Percentiles rank a stretch among this genome's conserved stretches.
These are phyloP conservation scores for Paxillus involutus DNA, from an alignment of 768 basidiomycete species.

Conservation along the genomic window DNA sequence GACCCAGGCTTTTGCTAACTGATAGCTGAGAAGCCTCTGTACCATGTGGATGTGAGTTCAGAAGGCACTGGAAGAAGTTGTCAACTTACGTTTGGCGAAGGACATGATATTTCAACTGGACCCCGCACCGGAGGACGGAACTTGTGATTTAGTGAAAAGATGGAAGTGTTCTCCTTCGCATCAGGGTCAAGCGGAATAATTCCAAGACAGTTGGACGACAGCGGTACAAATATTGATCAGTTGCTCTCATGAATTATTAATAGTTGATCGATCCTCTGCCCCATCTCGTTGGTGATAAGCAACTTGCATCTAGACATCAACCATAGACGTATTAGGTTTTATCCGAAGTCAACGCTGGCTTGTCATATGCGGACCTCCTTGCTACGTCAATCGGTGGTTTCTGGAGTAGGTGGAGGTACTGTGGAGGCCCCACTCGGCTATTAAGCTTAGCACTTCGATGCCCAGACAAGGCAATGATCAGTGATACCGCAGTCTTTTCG, in stretches of 20 bases:
- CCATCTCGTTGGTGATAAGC: too few relatives aligned
- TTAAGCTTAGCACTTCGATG: too few relatives aligned
- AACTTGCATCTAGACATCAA: too few relatives aligned
- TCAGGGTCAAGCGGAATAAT: neutral
- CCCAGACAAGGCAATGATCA: too few relatives aligned
- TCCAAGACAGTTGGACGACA: too few relatives aligned
- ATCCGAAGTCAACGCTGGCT: too few relatives aligned
- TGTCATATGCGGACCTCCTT: too few relatives aligned
- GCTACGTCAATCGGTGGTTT: too few relatives aligned
- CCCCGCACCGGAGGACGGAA: neutral
- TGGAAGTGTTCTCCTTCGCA: neutral
- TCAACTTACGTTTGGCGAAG: neutral
- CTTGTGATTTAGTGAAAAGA: neutral
- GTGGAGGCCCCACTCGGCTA: too few relatives aligned
- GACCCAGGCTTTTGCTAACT: slow-evolving; percentile 79
- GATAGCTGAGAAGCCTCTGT: slow-evolving; percentile 9
- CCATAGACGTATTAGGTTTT: too few relatives aligned
- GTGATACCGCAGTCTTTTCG: too few relatives aligned
- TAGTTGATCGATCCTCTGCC: neutral
- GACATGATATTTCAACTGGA: neutral
- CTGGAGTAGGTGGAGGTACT: too few relatives aligned
- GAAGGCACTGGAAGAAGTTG: neutral
- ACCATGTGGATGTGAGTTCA: neutral
- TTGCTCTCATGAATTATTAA: neutral
- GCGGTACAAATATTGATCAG: neutral